phyloP scores from a whole-genome alignment of 2,329 filamentous ascomycete species.

The Endothia cerciana region DNA sequence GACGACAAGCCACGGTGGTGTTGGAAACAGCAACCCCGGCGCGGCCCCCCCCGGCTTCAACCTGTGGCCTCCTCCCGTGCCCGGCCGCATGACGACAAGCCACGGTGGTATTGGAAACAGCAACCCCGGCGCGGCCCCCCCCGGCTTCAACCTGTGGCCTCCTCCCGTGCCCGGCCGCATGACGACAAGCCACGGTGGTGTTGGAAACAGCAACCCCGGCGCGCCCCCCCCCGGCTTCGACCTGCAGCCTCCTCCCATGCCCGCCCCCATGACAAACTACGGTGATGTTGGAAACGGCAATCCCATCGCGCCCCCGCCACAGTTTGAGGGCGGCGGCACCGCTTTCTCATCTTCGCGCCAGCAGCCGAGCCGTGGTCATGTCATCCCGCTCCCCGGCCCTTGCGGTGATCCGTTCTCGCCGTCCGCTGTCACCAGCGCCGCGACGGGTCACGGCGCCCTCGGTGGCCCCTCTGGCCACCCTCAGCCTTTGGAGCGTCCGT shows the following conservation, averaged over 20 bases:
- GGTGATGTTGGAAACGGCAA: not conserved
- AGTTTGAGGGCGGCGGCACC: not conserved
- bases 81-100: not conserved
- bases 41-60: slow-evolving; percentile 46
- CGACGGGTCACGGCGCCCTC: not conserved
- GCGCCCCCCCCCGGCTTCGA: slow-evolving; percentile 46
- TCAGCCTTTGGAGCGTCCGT: slow-evolving; percentile 24
- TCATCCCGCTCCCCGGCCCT: slow-evolving; percentile 4
- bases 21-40: too few species aligned
- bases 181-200: too few species aligned
- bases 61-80: slow-evolving; percentile 25
- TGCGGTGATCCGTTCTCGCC: slow-evolving; percentile 5
- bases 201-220: too few species aligned
- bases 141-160: slow-evolving; percentile 41
- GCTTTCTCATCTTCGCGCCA: not conserved
- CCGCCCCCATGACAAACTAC: not conserved
- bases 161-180: not conserved
- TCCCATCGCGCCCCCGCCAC: not conserved
- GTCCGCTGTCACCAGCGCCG: not conserved
- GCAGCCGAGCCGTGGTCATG: slow-evolving; percentile 14
- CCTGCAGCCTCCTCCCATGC: slow-evolving; percentile 25
- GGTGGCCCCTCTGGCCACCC: slow-evolving; percentile 8
- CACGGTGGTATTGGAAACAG: too few species aligned
- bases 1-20: too few species aligned
- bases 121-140: slow-evolving; percentile 44